Percentiles rank a stretch among this genome's conserved stretches.
Conservation (phyloP, 352 stramenopile genomes). For the Phytophthora agathidicida region DNA sequence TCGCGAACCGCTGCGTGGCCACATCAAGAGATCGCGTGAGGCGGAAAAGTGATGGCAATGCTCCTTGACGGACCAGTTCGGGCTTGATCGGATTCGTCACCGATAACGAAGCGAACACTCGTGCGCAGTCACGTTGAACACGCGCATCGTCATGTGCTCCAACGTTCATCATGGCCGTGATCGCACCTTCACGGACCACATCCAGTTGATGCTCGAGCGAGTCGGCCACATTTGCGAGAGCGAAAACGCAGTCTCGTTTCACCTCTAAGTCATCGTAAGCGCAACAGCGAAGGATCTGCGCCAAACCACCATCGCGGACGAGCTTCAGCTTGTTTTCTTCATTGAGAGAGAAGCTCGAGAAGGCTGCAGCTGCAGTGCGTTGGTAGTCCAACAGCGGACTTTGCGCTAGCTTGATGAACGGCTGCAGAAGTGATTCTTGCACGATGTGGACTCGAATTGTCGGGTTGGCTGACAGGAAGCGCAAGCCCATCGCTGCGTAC, state of each 20-base stretch:
- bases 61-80: slow-evolving; percentile 84
- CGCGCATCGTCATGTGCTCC: slow-evolving; percentile 85
- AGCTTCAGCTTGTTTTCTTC: slow-evolving; percentile 95
- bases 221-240: slow-evolving; percentile 94
- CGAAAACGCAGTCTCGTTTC: slow-evolving; percentile 92
- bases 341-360: slow-evolving; percentile 92
- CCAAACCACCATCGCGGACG: slow-evolving; percentile 91
- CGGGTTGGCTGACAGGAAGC: slow-evolving; percentile 94
- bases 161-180: slow-evolving; percentile 80
- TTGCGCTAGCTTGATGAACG: slow-evolving; percentile 93
- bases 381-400: slow-evolving; percentile 92
- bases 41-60: slow-evolving; percentile 91
- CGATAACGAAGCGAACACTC: slow-evolving; percentile 92
- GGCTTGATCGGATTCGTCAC: slow-evolving; percentile 85
- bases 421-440: slow-evolving; percentile 87
- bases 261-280: slow-evolving; percentile 93
- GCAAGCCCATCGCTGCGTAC: slow-evolving; percentile 95
- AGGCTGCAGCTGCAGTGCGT: slow-evolving; percentile 92
- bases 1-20: slow-evolving; percentile 94
- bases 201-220: slow-evolving; percentile 90
- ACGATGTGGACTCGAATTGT: slow-evolving; percentile 94
- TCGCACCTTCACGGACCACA: slow-evolving; percentile 87
- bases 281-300: slow-evolving; percentile 91
- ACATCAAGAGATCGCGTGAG: slow-evolving; percentile 94
- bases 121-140: slow-evolving; percentile 93